phyloP scores from a whole-genome alignment of 768 basidiomycete species.

The Holtermannia corniformis region DNA sequence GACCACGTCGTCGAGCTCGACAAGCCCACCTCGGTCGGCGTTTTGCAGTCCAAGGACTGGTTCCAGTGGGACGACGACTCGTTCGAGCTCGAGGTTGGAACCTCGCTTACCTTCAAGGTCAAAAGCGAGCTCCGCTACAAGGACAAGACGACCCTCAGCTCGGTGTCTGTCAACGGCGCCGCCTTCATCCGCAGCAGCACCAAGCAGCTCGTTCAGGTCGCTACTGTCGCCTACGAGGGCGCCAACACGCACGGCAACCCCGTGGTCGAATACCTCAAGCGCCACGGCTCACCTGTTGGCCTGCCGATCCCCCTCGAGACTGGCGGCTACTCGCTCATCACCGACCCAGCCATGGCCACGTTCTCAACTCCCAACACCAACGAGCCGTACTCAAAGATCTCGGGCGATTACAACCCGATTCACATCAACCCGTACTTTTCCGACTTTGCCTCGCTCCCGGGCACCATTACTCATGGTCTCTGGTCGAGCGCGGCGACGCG shows the following conservation, averaged over 20 bases:
- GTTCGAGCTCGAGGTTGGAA: slow-evolving; percentile 66
- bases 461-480: slow-evolving; percentile 95
- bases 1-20: slow-evolving; percentile 71
- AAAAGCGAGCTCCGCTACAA: slow-evolving; percentile 82
- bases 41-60: slow-evolving; percentile 94
- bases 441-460: slow-evolving; percentile 80
- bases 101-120: slow-evolving; percentile 78
- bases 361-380: slow-evolving; percentile 85
- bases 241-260: slow-evolving; percentile 89
- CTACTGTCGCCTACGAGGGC: slow-evolving; percentile 71
- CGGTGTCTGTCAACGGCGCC: slow-evolving; percentile 71
- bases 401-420: slow-evolving; percentile 98
- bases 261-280: slow-evolving; percentile 81
- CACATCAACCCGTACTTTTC: slow-evolving; percentile 98
- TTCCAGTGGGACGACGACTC: slow-evolving; percentile 86
- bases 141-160: slow-evolving; percentile 73
- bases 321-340: slow-evolving; percentile 77
- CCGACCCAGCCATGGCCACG: slow-evolving; percentile 50
- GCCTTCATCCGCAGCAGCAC: slow-evolving; percentile 81
- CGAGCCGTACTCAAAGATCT: slow-evolving; percentile 88
- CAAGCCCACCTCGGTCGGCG: slow-evolving; percentile 72
- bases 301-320: slow-evolving; percentile 65
- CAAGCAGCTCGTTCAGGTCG: slow-evolving; percentile 80
- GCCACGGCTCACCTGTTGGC: slow-evolving; percentile 74
- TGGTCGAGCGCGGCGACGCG: slow-evolving; percentile 94